These are phyloP conservation scores for Fraxinus baroniana DNA, from an alignment of 305 asterid species.

Conservation along the genomic window DNA sequence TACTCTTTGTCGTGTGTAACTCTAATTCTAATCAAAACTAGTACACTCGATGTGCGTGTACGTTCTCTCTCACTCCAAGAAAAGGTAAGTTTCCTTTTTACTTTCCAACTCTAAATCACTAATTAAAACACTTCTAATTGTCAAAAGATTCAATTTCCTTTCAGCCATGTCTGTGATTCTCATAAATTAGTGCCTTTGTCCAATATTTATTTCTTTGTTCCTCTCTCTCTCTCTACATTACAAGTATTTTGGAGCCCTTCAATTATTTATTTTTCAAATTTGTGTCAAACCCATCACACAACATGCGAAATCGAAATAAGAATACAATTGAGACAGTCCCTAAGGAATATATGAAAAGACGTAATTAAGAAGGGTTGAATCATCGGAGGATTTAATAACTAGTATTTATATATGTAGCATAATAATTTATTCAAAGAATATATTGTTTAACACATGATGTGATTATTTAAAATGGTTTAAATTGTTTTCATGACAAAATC, in stretches of 20 bases:
- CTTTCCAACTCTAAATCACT: background rate
- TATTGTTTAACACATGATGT: background rate
- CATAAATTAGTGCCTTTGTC: too few species aligned
- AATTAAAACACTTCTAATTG: background rate
- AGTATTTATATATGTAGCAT: too few species aligned
- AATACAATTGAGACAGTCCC: background rate
- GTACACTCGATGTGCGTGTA: background rate
- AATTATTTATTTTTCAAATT: too few species aligned
- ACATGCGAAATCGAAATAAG: background rate
- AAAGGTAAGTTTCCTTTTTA: background rate
- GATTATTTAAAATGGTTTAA: background rate
- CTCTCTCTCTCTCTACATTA: background rate
- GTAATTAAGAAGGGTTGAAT: background rate
- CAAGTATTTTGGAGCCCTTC: background rate
- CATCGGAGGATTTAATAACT: background rate
- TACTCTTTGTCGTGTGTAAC: background rate
- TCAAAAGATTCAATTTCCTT: background rate
- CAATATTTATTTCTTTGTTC: too few species aligned
- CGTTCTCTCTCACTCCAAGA: background rate
- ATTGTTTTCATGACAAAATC: background rate
- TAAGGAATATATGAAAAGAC: background rate
- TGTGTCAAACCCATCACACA: background rate
- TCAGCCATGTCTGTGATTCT: background rate
- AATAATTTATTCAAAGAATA: background rate
- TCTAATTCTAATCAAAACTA: background rate